Evolutionary conservation across 192 early-diverging fungal genomes (phyloP).

Genomic region (Powellomyces hirtus): DNA sequence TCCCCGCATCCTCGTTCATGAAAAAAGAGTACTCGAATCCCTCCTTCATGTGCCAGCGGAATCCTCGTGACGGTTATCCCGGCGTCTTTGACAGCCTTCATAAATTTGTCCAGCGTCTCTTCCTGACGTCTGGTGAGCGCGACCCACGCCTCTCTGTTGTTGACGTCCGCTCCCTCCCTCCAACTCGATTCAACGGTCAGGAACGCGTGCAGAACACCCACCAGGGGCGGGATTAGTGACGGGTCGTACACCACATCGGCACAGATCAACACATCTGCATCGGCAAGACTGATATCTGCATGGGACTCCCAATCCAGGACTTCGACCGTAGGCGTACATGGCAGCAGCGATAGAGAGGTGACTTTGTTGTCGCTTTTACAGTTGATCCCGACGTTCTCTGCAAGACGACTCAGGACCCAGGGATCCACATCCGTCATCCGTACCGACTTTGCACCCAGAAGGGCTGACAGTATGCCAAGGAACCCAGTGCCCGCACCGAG

Average conservation of each 20-base stretch:
- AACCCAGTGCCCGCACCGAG: slow-evolving; percentile 42
- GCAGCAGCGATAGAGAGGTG: neutral
- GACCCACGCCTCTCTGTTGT: neutral
- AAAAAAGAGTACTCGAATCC: neutral
- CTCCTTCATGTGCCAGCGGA: neutral
- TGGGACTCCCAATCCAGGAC: slow-evolving; percentile 31
- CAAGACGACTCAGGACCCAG: slow-evolving; percentile 18
- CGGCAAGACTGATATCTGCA: neutral
- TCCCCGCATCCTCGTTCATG: neutral
- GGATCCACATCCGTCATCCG: slow-evolving; percentile 30
- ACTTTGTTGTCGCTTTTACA: neutral
- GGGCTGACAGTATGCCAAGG: slow-evolving; percentile 22
- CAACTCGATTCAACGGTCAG: neutral
- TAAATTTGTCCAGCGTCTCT: neutral
- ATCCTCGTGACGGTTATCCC: neutral
- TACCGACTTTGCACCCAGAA: slow-evolving; percentile 15
- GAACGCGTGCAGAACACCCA: slow-evolving; percentile 23
- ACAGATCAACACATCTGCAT: slow-evolving; percentile 30
- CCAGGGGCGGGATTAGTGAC: slow-evolving; percentile 25
- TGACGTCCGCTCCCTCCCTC: neutral
- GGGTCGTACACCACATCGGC: slow-evolving; percentile 43
- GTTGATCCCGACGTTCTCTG: slow-evolving; percentile 36
- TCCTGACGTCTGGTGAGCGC: neutral
- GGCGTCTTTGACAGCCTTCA: neutral
- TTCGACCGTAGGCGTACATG: neutral